Base-by-base conservation (phyloP, 208 protist genomes). In the Phytomonas serpens region DNA sequence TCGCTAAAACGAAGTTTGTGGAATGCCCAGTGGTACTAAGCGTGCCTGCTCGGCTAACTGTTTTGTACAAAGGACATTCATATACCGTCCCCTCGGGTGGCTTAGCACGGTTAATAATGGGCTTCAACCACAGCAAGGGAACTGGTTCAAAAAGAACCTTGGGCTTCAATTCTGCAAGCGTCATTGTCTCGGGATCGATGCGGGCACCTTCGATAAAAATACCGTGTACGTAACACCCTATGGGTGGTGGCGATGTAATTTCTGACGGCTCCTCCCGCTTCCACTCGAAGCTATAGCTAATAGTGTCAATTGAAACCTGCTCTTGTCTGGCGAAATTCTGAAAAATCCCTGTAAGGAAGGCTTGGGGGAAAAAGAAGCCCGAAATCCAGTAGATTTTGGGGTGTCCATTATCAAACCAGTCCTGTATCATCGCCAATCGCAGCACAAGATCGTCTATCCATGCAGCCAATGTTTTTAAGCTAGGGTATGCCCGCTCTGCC, bases 291-390 rank as follows among this genome's bases (percentile, higher is more conserved):
- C 87, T 86, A 82, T 98, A 99, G 71, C 82, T 86, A 62, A 99
- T 87, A 10, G 89, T 93, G 85, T 99, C 97, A 68, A 99, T 98
- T 14, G 97, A 94, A 51, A 98, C 90, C 72, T 97, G 81, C 71
- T 90, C 80, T 69, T 87, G 81, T 31, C 97, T 88, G 14, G 97
- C 97, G 86, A 92, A 97, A 78, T 98, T 98, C 78, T 99, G 97
- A 68, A 99, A 80, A 40, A 91, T 97, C 47, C 93, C 93, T 4
- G 93, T 98, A 29, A 98, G 74, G 73, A 97, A 98, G 14, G 93
- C 93, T 75, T 99, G 97, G 31, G 97, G 98, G 83, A 99, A 99
- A 88, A 98, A 99, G 82, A 99, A 98, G 37, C 97, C 97, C 42
- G 91, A 97, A 64, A 99, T 98, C 96, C 97, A 98, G 80, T 98